Base-by-base conservation (phyloP, 768 basidiomycete species). In the Phylloporus arenicola region DNA sequence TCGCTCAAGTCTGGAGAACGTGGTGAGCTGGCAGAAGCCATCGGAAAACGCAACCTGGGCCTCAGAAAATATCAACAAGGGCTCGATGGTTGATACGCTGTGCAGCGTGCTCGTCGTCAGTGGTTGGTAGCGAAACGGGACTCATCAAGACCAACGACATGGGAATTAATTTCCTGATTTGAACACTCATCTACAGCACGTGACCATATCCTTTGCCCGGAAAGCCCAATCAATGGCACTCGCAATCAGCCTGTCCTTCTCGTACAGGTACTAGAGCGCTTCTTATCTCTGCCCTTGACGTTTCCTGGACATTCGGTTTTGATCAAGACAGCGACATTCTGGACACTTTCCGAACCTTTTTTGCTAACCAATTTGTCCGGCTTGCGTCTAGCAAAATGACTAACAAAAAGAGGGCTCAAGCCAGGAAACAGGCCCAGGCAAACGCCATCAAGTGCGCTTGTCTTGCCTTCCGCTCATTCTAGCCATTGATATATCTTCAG, bases 361-460 rank as follows among this genome's bases (percentile, higher is more conserved):
- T 59, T 27, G 3, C 44, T 20, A 10, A 43, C 6, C 51, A 43
- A 38, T 12, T 30, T 30, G 9, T 40, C 30, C 40, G 40, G 11
- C 34, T 43, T 20, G 29, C 30, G 27, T 47, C 24, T 37, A 17
- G 40, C 19, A 61, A 49, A 51, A 67, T 69, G 67, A 53, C 63
- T 3, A 70, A 63, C 55, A 68, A 63, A 55, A 68, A 68, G 56
- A 67, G 61, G 50, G 35, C 50, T 16, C 61, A 60, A 11, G 56
- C 59, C 5, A 67, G 54, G 59, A 70, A 65, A 41, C 63, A 56
- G 17, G 37, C 56, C 8, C 68, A 64, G 50, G 53, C 64, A 22
- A 66, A 61, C 19, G 41, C 47, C 20, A 49, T 56, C 57, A 57
- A 57, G 64, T 70, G 39, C 57, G 63, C 46, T 43, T 22, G 25